Evolutionary conservation across 768 basidiomycete genomes (phyloP), one percentile per base, ranked within the genome.

Genomic region (Amanita rimosa): DNA sequence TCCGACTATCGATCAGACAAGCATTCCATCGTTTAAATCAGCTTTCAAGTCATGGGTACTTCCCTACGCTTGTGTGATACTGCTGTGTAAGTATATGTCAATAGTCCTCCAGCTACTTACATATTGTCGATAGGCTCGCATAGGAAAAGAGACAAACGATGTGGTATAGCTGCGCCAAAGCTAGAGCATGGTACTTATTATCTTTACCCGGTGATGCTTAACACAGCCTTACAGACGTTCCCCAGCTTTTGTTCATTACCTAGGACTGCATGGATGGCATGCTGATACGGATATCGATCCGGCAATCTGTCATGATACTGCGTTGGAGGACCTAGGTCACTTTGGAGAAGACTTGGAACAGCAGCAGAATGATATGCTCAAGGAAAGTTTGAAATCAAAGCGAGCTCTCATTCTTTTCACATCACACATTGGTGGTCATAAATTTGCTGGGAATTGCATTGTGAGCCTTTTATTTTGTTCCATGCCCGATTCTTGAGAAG

Each of bases 341-440:
- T 26, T 26, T 1, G 65, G 64, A 1, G 72, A 75, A 26, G 81
- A 81, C 52, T 66, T 75, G 36, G 78, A 83, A 42, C 66, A 64
- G 17, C 74, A 75, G 56, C 69, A 85, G 47, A 75, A 52, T 59
- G 71, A 65, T 55, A 69, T 72, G 52, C 65, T 74, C 16, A 74
- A 74, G 55, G 73, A 74, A 33, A 75, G 78, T n/a, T 66, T 68
- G 14, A 63, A 64, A 29, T 69, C 75, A 19, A 82, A 80, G 50
- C 78, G 79, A 42, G 92, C 81, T 3, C 83, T 96, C 40, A 83
- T 99, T 51, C 67, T 97, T 58, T 81, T 76, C 58, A 85, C 81
- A 48, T 94, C 90, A 22, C 95, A 99, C 68, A 72, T 93, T 37
- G 94, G 95, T 17, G 93, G 94, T 2, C 95, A 97, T 69, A 84